These are phyloP conservation scores for Diospyros kaki DNA, from an alignment of 148 eudicot genomes.

Conservation along the genomic window DNA sequence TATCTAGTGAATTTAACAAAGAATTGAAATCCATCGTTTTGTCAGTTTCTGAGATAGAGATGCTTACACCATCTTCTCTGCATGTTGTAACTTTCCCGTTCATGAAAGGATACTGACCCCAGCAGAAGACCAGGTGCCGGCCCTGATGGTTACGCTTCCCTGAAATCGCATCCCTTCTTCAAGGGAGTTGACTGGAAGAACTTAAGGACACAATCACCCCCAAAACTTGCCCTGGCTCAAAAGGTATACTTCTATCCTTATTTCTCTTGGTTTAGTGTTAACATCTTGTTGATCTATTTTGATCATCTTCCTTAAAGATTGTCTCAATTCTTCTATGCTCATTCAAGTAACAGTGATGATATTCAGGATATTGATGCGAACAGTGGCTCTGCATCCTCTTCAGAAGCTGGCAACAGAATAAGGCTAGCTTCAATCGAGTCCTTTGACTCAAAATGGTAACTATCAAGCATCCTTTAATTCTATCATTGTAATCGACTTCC, in stretches of 20 bases:
- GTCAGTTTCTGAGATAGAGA: no score
- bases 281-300: no score
- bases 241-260: conserved; percentile 32
- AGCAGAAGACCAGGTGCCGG: conserved; percentile 96
- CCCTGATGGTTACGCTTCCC: conserved; percentile 70
- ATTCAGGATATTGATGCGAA: conserved; percentile 57
- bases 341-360: conserved; percentile 45
- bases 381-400: conserved; percentile 53
- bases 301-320: no score
- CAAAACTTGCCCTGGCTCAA: conserved; percentile 67
- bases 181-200: conserved; percentile 72
- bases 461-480: conserved; percentile 4
- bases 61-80: no score
- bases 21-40: no score
- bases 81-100: no score
- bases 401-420: conserved; percentile 65
- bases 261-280: no score
- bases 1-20: no score
- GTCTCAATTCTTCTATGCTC: conserved; percentile 28
- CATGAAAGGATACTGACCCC: conserved; percentile 67
- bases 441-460: conserved; percentile 93
- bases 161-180: conserved; percentile 82
- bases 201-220: conserved; percentile 65
- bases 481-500: no score
- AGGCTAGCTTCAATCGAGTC: conserved; percentile 98